Evolutionary conservation across 306 rosid genomes (phyloP).

Genomic region (Quercus bicolor): DNA sequence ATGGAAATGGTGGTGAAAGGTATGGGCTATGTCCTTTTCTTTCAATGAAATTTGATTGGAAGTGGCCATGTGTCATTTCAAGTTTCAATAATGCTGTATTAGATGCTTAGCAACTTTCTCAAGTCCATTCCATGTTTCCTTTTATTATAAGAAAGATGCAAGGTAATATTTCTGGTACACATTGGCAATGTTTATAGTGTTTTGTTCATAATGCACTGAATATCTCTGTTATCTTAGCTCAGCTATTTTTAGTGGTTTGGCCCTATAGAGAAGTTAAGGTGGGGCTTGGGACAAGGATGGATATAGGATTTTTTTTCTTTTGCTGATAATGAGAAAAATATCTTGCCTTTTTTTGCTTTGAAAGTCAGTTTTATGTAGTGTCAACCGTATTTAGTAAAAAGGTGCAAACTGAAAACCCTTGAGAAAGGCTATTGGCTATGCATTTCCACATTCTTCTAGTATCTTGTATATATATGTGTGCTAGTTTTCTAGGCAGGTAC

Average conservation of each 20-base stretch:
- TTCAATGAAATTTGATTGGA: constrained; percentile 18
- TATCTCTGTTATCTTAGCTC: background rate
- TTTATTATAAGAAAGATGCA: background rate
- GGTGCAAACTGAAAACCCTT: constrained; percentile 9
- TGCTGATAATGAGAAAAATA: background rate
- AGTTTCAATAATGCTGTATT: background rate
- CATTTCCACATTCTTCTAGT: constrained; percentile 14
- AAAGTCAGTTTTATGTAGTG: background rate
- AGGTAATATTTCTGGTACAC: background rate
- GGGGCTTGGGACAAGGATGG: too few species aligned
- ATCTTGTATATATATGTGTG: background rate
- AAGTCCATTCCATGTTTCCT: background rate
- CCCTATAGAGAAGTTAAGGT: too few species aligned
- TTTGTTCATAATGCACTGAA: background rate
- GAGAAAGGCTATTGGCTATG: constrained; percentile 1
- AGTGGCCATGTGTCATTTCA: background rate
- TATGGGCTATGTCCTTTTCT: constrained; percentile 21
- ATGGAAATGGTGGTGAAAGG: constrained; percentile 93
- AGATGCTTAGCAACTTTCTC: background rate
- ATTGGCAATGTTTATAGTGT: background rate
- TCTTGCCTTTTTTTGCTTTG: background rate
- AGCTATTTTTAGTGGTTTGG: background rate
- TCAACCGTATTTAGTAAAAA: constrained; percentile 12
- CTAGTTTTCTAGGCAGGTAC: background rate
- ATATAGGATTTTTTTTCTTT: too few species aligned